phyloP scores from a whole-genome alignment of 139 green algal genomes.

The Chlorella sp. region DNA sequence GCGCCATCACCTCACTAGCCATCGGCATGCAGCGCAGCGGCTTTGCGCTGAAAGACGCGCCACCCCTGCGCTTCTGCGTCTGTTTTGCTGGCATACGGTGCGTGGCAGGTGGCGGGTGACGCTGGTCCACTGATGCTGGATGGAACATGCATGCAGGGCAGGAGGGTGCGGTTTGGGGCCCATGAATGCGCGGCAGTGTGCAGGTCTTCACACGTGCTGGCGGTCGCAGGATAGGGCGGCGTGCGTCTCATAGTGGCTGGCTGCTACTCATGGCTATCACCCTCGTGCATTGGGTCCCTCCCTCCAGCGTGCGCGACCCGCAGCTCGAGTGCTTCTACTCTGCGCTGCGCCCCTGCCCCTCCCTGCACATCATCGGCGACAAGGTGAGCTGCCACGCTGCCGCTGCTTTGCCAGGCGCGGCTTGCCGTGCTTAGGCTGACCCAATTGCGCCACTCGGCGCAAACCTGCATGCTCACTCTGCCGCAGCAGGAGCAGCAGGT shows the following conservation, averaged over 20 bases:
- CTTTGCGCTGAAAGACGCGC: conserved; percentile 24
- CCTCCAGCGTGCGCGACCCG: conserved; percentile 37
- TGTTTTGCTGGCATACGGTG: conserved; percentile 60
- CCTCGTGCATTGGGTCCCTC: background rate
- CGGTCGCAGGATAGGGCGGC: too few relatives aligned
- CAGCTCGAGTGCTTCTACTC: conserved; percentile 47
- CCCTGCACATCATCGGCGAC: conserved; percentile 66
- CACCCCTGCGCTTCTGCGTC: conserved; percentile 56
- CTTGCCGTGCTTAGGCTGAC: too few relatives aligned
- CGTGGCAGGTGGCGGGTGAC: too few relatives aligned
- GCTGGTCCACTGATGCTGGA: background rate
- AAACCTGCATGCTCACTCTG: too few relatives aligned
- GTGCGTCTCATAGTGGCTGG: too few relatives aligned
- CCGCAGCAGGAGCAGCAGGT: too few relatives aligned
- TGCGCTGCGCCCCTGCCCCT: conserved; percentile 39
- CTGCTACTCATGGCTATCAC: background rate
- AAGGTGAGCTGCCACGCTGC: background rate
- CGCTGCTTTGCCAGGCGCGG: too few relatives aligned
- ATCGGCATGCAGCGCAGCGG: conserved; percentile 46
- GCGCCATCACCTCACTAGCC: conserved; percentile 38
- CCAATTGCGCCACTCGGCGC: too few relatives aligned
- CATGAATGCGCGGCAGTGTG: too few relatives aligned
- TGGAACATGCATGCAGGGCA: background rate
- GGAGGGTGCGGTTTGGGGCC: too few relatives aligned
- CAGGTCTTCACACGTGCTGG: too few relatives aligned